A percentile compares a stretch with the other conserved stretches of the same genome.
Conservation (phyloP, 352 stramenopile genomes). For the Globisporangium acanthophoron region DNA sequence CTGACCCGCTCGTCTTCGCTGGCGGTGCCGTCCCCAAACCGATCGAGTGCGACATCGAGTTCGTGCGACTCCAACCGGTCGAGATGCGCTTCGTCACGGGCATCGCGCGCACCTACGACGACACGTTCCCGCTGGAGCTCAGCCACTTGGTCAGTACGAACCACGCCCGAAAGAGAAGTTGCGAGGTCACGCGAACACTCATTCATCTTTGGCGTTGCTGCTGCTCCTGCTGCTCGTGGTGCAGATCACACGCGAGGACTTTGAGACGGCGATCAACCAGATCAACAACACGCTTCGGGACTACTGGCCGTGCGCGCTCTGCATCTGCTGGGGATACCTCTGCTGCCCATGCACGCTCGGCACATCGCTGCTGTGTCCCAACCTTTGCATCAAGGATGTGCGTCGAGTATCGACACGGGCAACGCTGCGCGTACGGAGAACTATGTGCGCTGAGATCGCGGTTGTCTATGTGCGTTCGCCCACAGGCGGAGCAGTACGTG, state of each 20-base stretch:
- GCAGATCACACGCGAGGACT: slow-evolving; percentile 50
- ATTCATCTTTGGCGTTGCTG: too few species aligned
- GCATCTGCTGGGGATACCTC: slow-evolving; percentile 59
- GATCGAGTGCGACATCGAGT: slow-evolving; percentile 22
- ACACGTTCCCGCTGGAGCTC: slow-evolving; percentile 62
- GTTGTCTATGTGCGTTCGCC: neutral
- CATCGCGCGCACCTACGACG: slow-evolving; percentile 63
- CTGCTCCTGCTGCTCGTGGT: neutral
- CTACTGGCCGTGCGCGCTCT: slow-evolving; percentile 78
- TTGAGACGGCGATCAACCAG: slow-evolving; percentile 71
- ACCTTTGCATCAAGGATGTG: slow-evolving; percentile 74
- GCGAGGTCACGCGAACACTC: too few species aligned
- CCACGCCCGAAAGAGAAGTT: neutral
- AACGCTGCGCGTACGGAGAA: neutral
- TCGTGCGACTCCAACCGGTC: slow-evolving; percentile 47
- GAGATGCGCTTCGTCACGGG: slow-evolving; percentile 69
- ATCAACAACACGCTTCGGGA: slow-evolving; percentile 84
- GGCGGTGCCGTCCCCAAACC: neutral
- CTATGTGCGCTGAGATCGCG: neutral
- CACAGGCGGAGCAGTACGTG: slow-evolving; percentile 66
- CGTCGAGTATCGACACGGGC: slow-evolving; percentile 1
- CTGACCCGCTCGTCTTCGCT: neutral
- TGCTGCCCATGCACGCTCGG: slow-evolving; percentile 66
- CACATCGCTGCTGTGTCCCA: slow-evolving; percentile 57
- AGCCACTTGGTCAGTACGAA: slow-evolving; percentile 26